Base-by-base conservation (phyloP, 805 yeast species). In the Kazachstania viticola region DNA sequence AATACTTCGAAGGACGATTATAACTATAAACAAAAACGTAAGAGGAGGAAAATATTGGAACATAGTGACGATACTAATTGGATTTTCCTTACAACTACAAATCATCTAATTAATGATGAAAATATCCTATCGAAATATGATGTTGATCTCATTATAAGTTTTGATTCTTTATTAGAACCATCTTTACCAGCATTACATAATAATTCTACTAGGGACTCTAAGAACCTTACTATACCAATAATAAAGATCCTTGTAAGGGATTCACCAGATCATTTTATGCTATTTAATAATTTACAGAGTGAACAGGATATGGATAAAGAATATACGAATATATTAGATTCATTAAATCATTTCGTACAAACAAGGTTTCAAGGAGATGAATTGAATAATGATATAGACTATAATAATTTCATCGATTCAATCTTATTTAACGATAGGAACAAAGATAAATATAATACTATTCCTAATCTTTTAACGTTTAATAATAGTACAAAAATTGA, bases 111-210 rank as follows among this genome's bases (percentile, higher is more conserved):
- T 14, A 56, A 51, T 25, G 54, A 48, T 32, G 38, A 51, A 6
- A 51, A 42, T 15, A 51, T 49, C 12, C 35, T 54, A 29, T 58
- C 56, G 17, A 58, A 51, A 16, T 52, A 57, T 32, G 46, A 54
- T 22, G 47, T 68, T 30, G 67, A 70, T 38, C 45, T 62, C 22
- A 61, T 71, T 17, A 46, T 72, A 1, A 61, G 73, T n/a, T 60
- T 72, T 37, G 76, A 72, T 48, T 60, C 70, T 4, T 29, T 46
- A 26, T 26, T 66, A 19, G 53, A 58, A 29, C 57, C 54, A 18
- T 33, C 42, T 13, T 42, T 56, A 23, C 53, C 51, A 5, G 54
- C 56, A 15, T 38, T 62, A 17, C 47, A 43, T 12, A 43, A 37
- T 16, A 30, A 55, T 17, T n/a, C n/a, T n/a, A n/a, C n/a, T n/a